Evolutionary conservation across 345 rosid genomes (phyloP), one percentile per base, ranked within the genome.

Genomic region (Eucalyptus brandiana): DNA sequence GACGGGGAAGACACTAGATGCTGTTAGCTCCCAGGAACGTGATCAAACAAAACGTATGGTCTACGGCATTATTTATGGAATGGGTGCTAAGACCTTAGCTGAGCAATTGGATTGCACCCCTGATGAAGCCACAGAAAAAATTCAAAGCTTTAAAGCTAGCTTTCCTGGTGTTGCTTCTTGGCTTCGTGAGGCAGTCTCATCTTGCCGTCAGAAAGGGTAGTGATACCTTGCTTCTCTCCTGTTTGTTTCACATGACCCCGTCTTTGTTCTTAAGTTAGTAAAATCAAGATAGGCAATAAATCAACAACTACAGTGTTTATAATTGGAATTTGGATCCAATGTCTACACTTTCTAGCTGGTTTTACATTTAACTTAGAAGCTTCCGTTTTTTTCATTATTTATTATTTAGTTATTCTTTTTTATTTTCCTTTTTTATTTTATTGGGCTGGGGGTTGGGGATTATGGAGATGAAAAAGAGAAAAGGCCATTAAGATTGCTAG

Each of bases 41-140:
- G 98, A 97, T 87, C 98, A 95, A 92, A 95, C 96, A 23, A 97
- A 97, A 93, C 94, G 99, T 89, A 91, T 97, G 97, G 94, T 97
- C 85, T 97, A 97, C 88, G 99, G 99, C 76, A 96, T 97, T 93
- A 97, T 97, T 47, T 97, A 97, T 92, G 99, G 99, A 91, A 97
- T 97, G 99, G 99, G 99, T 89, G 96, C 99, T 87, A 96, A 93
- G 50, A 91, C 93, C 89, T 98, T 97, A 90, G 94, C 98, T 48
- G 96, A 96, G 90, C 99, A 97, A 92, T 94, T 97, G 91, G 94
- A 93, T 87, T 97, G 99, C 93, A 94, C 93, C 90, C 88, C 95
- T 40, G 96, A 95, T 88, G 99, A 94, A 94, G 99, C 99, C 89
- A 93, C 93, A 88, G 96, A 93, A 88, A 97, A 96, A 94, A 97